Evolutionary conservation across 768 basidiomycete species (phyloP), one percentile per base, ranked within the genome.

Genomic region (Cubamyces lactineus): DNA sequence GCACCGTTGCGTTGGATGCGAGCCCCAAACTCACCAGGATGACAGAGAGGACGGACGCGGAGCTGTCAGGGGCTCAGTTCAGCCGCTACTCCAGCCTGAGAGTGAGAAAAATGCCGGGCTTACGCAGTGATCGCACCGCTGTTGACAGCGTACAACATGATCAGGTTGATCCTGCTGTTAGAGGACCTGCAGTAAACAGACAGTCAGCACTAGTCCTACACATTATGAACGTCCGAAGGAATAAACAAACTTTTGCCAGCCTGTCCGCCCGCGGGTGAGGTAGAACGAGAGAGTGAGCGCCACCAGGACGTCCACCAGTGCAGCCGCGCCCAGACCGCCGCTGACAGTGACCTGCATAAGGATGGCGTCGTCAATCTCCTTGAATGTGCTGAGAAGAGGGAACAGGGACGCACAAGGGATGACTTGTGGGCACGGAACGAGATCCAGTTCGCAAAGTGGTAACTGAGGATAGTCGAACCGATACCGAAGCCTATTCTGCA

Each of bases 71-170:
- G 30, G 53, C 3, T 26, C 16, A 6, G 45, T 47, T 24, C 39
- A 52, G 50, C 28, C 30, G 41, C 16, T 26, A 21, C 8, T 40
- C 39, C 26, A 4, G 17, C 5, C n/a, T 17, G 49, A 13, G 12
- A 21, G 17, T 13, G 26, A 57, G 19, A 1, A 5, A n/a, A 26
- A 1, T 23, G 19, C n/a, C 12, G 54, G 45, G 53, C 61, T 4
- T 38, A 63, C 62, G 51, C 51, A 38, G 62, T 63, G 53, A 63
- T 63, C 16, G 62, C 62, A 19, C 62, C 62, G 30, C 53, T 54
- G 40, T 63, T 63, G 45, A 63, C 57, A 30, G 62, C 55, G 41
- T 59, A 63, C 40, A 63, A 12, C 39, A 63, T 57, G 49, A 63
- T 59, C 5, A 52, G 41, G 42, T 63, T 59, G 39, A 63, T 34